These are phyloP conservation scores for Termitomyces sp. DNA, from an alignment of 768 basidiomycete genomes.

Conservation along the genomic window DNA sequence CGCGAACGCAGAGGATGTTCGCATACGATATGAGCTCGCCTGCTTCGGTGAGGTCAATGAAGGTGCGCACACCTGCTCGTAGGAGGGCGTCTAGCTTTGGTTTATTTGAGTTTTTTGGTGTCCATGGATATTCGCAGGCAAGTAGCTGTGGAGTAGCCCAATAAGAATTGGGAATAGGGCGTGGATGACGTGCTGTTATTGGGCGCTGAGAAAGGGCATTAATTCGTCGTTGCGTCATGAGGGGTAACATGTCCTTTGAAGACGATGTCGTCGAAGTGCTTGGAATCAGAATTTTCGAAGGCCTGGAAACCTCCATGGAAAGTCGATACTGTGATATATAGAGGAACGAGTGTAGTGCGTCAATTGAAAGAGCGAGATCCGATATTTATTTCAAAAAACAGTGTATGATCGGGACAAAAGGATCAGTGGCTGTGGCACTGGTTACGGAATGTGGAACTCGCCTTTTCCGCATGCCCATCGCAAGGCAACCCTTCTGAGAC, in stretches of 20 bases:
- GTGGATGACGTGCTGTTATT: slow-evolving; percentile 23
- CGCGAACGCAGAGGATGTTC: slow-evolving; percentile 46
- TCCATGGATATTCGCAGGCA: slow-evolving; percentile 81
- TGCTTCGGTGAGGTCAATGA: slow-evolving; percentile 81
- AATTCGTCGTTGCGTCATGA: slow-evolving; percentile 10
- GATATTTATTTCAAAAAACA: background rate
- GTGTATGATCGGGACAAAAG: slow-evolving; percentile 5
- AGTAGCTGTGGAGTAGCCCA: slow-evolving; percentile 72
- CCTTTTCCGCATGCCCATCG: background rate
- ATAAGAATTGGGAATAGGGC: slow-evolving; percentile 81
- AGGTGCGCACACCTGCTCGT: slow-evolving; percentile 67
- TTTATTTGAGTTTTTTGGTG: slow-evolving; percentile 46
- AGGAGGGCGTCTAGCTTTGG: slow-evolving; percentile 76
- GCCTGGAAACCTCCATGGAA: slow-evolving; percentile 9
- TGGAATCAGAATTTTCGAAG: background rate
- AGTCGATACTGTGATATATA: background rate
- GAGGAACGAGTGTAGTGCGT: background rate
- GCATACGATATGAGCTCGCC: slow-evolving; percentile 69
- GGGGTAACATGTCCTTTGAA: slow-evolving; percentile 13
- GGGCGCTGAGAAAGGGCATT: slow-evolving; percentile 17
- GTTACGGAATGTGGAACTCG: background rate
- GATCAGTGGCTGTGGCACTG: slow-evolving; percentile 6
- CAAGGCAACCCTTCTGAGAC: background rate
- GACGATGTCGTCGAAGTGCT: background rate
- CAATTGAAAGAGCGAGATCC: background rate